Percentiles rank a stretch among this genome's conserved stretches.
phyloP scores from a whole-genome alignment of 2,329 filamentous ascomycete species.

The Fusarium clavum region DNA sequence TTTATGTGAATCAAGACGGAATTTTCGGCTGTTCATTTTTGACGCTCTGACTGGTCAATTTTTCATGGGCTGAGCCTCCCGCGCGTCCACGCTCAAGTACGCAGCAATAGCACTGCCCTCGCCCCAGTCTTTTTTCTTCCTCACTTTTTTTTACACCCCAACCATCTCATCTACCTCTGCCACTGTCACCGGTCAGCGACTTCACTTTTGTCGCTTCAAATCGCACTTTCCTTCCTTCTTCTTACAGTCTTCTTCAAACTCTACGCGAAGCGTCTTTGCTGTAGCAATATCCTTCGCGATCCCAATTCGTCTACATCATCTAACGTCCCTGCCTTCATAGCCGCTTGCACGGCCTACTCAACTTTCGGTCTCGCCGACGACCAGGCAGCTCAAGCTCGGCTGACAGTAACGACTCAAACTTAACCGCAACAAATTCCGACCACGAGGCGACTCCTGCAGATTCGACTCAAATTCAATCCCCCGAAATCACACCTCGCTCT shows the following conservation, averaged over 20 bases:
- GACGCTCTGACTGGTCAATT: neutral
- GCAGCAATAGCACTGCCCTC: slow-evolving; percentile 24
- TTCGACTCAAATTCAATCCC: slow-evolving; percentile 20
- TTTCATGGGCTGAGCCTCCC: slow-evolving; percentile 29
- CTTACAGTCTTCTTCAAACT: neutral
- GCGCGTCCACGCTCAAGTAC: neutral
- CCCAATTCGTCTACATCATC: slow-evolving; percentile 13
- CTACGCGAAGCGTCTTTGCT: neutral
- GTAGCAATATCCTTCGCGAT: neutral
- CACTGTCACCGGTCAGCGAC: neutral
- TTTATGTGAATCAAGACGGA: neutral
- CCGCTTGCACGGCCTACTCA: slow-evolving; percentile 40
- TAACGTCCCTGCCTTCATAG: slow-evolving; percentile 32
- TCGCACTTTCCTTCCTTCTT: neutral
- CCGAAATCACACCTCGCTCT: slow-evolving; percentile 24
- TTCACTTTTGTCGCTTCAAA: slow-evolving; percentile 2
- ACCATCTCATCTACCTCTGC: neutral
- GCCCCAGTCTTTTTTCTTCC: slow-evolving; percentile 37
- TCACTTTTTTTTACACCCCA: slow-evolving; percentile 10
- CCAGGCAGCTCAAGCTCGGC: slow-evolving; percentile 40
- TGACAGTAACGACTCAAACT: slow-evolving; percentile 36
- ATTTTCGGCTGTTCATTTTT: neutral
- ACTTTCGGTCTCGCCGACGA: slow-evolving; percentile 41
- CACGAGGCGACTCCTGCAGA: slow-evolving; percentile 34
- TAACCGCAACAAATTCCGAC: slow-evolving; percentile 39